Conservation (phyloP, 768 basidiomycete species). For the Boletus huronensis region DNA sequence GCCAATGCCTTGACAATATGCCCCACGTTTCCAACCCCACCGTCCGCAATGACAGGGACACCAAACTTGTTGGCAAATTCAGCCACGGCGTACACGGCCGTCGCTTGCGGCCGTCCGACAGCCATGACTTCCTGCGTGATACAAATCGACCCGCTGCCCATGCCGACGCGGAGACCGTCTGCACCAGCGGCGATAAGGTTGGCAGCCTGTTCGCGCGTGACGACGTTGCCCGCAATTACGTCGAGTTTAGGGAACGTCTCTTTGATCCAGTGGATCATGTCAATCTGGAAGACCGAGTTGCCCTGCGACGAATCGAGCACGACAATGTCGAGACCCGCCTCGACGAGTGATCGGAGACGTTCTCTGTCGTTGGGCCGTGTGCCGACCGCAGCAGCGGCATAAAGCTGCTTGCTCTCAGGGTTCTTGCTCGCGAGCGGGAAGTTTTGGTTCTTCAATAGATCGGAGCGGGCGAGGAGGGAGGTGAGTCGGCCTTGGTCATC, state of each 20-base stretch:
- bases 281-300: conserved; percentile 89
- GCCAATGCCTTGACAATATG: conserved; percentile 97
- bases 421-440: conserved; percentile 94
- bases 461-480: conserved; percentile 91
- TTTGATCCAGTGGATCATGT: conserved; percentile 96
- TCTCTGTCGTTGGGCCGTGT: conserved; percentile 87
- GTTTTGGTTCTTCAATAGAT: conserved; percentile 95
- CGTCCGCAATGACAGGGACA: conserved; percentile 95
- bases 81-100: conserved; percentile 94
- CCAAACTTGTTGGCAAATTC: conserved; percentile 94
- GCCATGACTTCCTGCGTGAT: conserved; percentile 99
- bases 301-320: conserved; percentile 96
- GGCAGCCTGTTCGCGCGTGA: conserved; percentile 96
- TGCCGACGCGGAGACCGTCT: conserved; percentile 92
- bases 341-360: conserved; percentile 79
- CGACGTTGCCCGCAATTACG: conserved; percentile 96
- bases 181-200: conserved; percentile 91
- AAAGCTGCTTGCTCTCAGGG: conserved; percentile 88
- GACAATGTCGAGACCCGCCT: conserved; percentile 94
- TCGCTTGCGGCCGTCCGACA: conserved; percentile 95
- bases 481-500: conserved; percentile 62
- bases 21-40: conserved; percentile 92
- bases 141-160: conserved; percentile 98
- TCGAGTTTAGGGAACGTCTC: conserved; percentile 78
- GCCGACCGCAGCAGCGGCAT: conserved; percentile 93